Evolutionary conservation across 306 rosid species (phyloP), one percentile per base, ranked within the genome.

Genomic region (Crotalaria pallida): DNA sequence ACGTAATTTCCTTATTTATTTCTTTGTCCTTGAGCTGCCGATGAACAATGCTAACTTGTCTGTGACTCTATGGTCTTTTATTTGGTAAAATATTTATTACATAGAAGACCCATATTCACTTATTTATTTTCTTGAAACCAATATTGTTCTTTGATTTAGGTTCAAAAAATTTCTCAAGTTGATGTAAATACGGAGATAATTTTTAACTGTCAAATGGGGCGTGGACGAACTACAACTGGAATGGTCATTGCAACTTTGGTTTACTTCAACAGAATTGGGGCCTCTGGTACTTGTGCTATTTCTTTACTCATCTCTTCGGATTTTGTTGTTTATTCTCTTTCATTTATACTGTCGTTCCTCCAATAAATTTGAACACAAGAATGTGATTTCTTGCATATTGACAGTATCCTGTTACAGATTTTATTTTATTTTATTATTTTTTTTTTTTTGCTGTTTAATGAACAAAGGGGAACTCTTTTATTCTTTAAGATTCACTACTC

Each of bases 121-220:
- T 49, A 40, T 34, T 57, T n/a, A 27, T 22, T 66, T 72, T 61
- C 51, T 17, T 11, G 10, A 50, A 19, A 36, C 31, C 62, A 65
- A 21, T 58, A 58, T 72, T 58, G 15, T 55, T 75, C 69, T 76
- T 59, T 85, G 70, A 75, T 71, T 79, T 61, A 91, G 97, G 97
- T 91, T 65, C 84, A 74, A 72, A 88, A 85, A 88, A 84, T 91
- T 84, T 83, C 93, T 77, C 86, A 82, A 82, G 89, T 86, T 65
- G 87, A 85, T 69, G 81, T 88, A 72, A 87, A 84, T 44, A 86
- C 91, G 41, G 87, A 87, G 73, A 82, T 91, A 72, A 88, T 91
- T 72, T 91, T 91, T 79, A 91, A 91, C 79, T 91, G 97, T 81
- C 97, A 91, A 91, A 91, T 91, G 97, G 97, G 97, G 58, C 97